Base-by-base conservation (phyloP, 2,329 filamentous ascomycete genomes). In the Dendrostoma leiphaemia region DNA sequence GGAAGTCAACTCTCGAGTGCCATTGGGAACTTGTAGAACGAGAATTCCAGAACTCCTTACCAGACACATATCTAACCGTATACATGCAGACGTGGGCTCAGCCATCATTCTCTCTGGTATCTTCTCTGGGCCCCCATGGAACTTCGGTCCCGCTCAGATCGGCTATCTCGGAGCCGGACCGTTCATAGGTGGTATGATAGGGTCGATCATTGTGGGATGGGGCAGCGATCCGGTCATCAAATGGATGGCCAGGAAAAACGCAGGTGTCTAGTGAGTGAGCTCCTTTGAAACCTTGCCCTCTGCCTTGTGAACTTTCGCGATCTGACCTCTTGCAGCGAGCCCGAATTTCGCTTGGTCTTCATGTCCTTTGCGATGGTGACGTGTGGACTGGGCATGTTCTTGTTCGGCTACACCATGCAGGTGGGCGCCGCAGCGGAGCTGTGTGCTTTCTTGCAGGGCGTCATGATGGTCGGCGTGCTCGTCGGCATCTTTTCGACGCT, bases 81-180 rank as follows among this genome's bases (percentile, higher is more conserved):
- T n/a, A n/a, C n/a, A n/a, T n/a, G n/a, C n/a, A n/a, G n/a, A 67
- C 43, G 71, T 74, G 13, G 69, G 69, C 3, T 66, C 71, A 47
- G 68, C 69, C 6, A 72, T 73, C 54, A 67, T 69, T 48, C 66
- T 72, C 57, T 68, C 71, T 3, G 70, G 71, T 34, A 69, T 73
- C 44, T 74, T 74, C 63, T 66, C 65, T 45, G 61, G 59, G 4
- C 69, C 71, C 19, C 71, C 71, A 2, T 74, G 71, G 59, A 58
- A 61, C 26, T 65, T 73, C 38, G 61, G 57, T 15, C 62, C 71
- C 2, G 65, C 67, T 2, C 65, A 67, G 6, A 68, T 74, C 19
- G 72, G 72, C 21, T 73, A 74, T 51, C 59, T 74, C 2, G 71
- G 67, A 2, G 52, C 72, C 4, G 71, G 70, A 0, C 71, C 71